Evolutionary conservation across 805 yeast genomes (phyloP).

Genomic region (Dipodascus albidus): DNA sequence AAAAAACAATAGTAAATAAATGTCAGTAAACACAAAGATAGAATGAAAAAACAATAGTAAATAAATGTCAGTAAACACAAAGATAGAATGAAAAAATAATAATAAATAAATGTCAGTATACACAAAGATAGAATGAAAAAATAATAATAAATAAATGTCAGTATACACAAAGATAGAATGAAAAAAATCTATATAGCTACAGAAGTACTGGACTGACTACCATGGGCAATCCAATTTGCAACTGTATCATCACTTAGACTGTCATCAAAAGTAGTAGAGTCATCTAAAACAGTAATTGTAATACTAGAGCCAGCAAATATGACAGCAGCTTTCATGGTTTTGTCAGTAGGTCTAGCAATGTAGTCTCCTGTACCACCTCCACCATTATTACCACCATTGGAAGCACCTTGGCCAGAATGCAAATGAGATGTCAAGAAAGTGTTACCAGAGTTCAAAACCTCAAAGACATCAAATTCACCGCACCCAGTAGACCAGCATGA

Average conservation of each 20-base stretch:
- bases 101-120: no score
- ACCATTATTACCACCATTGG: conserved; percentile 31
- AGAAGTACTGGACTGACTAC: conserved; percentile 36
- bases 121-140: no score
- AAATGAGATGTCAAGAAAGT: conserved; percentile 59
- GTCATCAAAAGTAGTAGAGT: conserved; percentile 36
- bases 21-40: no score
- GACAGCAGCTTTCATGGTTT: conserved; percentile 82
- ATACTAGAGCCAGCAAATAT: conserved; percentile 46
- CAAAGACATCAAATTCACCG: conserved; percentile 95
- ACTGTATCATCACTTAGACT: conserved; percentile 49
- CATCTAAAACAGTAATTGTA: conserved; percentile 50
- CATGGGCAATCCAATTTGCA: conserved; percentile 24
- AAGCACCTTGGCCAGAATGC: conserved; percentile 70
- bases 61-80: no score
- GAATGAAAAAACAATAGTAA: no score
- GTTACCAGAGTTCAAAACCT: conserved; percentile 70
- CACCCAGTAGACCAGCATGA: conserved; percentile 97
- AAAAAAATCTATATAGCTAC: conserved; percentile 5
- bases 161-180: neutral
- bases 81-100: no score
- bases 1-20: no score
- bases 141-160: neutral
- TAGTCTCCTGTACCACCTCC: conserved; percentile 88
- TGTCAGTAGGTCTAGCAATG: conserved; percentile 71